Percentiles rank a stretch among this genome's conserved stretches.
Conservation (phyloP, 2,329 filamentous ascomycete species). For the Acrocalymma vagum region DNA sequence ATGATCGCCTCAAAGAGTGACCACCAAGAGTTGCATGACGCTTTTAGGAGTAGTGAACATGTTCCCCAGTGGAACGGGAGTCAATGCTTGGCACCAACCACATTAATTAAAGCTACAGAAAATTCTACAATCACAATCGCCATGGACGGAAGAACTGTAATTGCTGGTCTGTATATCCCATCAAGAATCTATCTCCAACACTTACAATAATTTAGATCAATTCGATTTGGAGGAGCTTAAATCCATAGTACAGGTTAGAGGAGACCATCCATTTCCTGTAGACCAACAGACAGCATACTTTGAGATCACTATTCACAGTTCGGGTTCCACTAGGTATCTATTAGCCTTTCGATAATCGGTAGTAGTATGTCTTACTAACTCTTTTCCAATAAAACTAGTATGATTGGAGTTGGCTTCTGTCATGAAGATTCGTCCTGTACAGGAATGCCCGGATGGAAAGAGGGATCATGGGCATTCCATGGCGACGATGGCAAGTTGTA, state of each 20-base stretch:
- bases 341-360: too few relatives aligned
- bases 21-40: conserved; percentile 2
- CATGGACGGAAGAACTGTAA: too few relatives aligned
- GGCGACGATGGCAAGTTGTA: conserved; percentile 1
- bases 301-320: conserved; percentile 5
- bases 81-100: conserved; percentile 1
- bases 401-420: too few relatives aligned
- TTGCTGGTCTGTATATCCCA: too few relatives aligned
- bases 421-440: not conserved
- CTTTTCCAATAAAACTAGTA: too few relatives aligned
- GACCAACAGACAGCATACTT: conserved; percentile 3
- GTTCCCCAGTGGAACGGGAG: not conserved
- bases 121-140: too few relatives aligned
- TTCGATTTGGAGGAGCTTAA: not conserved
- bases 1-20: not conserved
- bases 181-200: conserved; percentile 1
- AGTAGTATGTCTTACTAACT: too few relatives aligned
- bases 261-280: conserved; percentile 10
- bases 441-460: conserved; percentile 6
- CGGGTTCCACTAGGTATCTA: conserved; percentile 2
- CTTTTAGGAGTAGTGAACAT: not conserved
- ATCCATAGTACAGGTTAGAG: conserved; percentile 1
- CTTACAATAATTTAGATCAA: conserved; percentile 1
- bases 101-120: not conserved
- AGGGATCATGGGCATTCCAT: conserved; percentile 6